Base-by-base conservation (phyloP, 2,329 filamentous ascomycete genomes). In the Pestalotiopsis sp. region DNA sequence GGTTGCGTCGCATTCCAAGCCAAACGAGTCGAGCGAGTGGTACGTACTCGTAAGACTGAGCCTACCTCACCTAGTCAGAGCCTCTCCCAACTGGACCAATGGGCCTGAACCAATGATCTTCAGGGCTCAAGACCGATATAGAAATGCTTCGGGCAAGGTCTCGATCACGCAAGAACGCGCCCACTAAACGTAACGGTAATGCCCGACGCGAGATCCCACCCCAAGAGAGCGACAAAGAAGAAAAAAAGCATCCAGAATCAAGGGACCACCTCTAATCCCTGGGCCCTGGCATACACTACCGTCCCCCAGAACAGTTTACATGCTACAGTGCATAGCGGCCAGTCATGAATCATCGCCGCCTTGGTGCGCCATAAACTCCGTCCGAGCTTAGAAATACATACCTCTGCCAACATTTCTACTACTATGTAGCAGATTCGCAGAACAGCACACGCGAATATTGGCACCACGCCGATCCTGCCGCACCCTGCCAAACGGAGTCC, bases 131-230 rank as follows among this genome's bases (percentile, higher is more conserved):
- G 41, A 66, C 39, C 52, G 65, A 60, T 67, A 67, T 67, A 66
- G 45, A 67, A 17, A 36, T 57, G 57, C 31, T 61, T 61, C 36
- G 39, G 67, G 63, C 38, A 62, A 63, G 36, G 67, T 39, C 67
- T 27, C 14, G 64, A 69, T 69, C 67, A 69, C 67, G 67, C 64
- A 69, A 69, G 67, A 69, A 57, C 36, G 39, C 67, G 56, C 31
- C 57, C 59, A 66, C 39, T 23, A 69, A 49, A 57, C 64, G 63
- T 69, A 31, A 69, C 62, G 59, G 57, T n/a, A 52, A 39, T 45
- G 36, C 39, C 52, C 39, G 56, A 60, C n/a, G 25, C 25, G 56
- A 67, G 57, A 39, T 31, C 59, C 31, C 3, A 52, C 17, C 7
- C 45, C 45, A 36, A 36, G 31, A 36, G 31, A 45, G 41, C 5